Percentiles rank a stretch among this genome's conserved stretches.
phyloP scores from a whole-genome alignment of 257 asterid species.

The Solanum arcanum region DNA sequence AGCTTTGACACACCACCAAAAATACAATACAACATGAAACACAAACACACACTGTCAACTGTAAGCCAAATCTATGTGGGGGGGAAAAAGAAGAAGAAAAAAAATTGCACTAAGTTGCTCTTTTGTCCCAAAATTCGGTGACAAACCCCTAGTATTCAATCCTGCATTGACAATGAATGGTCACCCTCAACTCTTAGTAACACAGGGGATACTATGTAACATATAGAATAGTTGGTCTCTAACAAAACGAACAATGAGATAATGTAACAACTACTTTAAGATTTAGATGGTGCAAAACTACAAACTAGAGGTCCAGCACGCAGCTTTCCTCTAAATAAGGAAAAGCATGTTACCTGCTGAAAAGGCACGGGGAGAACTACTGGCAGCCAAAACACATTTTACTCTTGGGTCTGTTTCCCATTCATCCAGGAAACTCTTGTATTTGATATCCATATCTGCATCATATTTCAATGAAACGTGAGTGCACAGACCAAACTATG shows the following conservation, averaged over 20 bases:
- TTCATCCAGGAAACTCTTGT: constrained; percentile 70
- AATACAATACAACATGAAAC: background rate
- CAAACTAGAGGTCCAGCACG: background rate
- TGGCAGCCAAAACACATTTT: constrained; percentile 77
- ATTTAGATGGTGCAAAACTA: background rate
- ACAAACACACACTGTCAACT: background rate
- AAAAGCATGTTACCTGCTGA: constrained; percentile 63
- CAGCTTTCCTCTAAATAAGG: background rate
- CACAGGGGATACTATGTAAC: background rate
- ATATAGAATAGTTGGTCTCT: background rate
- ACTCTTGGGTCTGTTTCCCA: constrained; percentile 91
- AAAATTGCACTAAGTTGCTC: constrained; percentile 48
- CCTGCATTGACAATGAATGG: constrained; percentile 64
- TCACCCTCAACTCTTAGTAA: constrained; percentile 32
- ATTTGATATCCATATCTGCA: constrained; percentile 84
- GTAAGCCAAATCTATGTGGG: constrained; percentile 11
- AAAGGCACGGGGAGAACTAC: constrained; percentile 90
- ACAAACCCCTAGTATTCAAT: constrained; percentile 92
- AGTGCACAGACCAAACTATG: background rate
- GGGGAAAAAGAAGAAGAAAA: constrained; percentile 8
- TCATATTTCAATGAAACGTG: background rate
- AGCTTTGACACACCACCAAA: background rate
- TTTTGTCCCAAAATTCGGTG: constrained; percentile 80
- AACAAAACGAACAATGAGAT: background rate
- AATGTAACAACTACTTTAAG: background rate